A percentile compares a stretch with the other conserved stretches of the same genome.
These are phyloP conservation scores for Claviceps africana DNA, from an alignment of 2,329 filamentous ascomycete species.

Conservation along the genomic window DNA sequence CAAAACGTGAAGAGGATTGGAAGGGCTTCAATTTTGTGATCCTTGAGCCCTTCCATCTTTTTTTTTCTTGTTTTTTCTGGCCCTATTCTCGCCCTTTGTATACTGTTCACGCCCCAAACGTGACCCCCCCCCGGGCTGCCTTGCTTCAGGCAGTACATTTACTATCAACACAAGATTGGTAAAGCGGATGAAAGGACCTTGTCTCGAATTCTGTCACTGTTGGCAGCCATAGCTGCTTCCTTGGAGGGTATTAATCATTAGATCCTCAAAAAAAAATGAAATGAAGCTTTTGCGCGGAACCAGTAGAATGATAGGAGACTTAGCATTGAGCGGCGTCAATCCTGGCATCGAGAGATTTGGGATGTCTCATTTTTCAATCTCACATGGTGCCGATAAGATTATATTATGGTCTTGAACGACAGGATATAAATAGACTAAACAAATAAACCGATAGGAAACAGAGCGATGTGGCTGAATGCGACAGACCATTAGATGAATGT, in stretches of 20 bases:
- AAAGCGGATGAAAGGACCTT: not conserved
- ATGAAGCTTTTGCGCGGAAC: not conserved
- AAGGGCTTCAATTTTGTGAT: not conserved
- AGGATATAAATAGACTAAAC: not conserved
- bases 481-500: not conserved
- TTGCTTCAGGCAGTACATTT: not conserved
- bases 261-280: not conserved
- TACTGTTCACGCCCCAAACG: not conserved
- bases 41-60: not conserved
- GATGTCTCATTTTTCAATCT: not conserved
- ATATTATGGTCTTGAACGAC: not conserved
- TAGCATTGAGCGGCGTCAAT: not conserved
- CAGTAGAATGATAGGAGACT: not conserved
- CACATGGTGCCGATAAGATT: not conserved
- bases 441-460: not conserved
- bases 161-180: not conserved
- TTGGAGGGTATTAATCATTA: not conserved
- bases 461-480: not conserved
- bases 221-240: not conserved
- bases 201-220: not conserved
- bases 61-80: not conserved
- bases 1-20: not conserved
- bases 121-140: not conserved
- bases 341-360: not conserved
- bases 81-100: not conserved